A percentile compares a stretch with the other conserved stretches of the same genome.
phyloP scores from a whole-genome alignment of 371 early-diverging fungal genomes.

The Umbelopsis sp. region DNA sequence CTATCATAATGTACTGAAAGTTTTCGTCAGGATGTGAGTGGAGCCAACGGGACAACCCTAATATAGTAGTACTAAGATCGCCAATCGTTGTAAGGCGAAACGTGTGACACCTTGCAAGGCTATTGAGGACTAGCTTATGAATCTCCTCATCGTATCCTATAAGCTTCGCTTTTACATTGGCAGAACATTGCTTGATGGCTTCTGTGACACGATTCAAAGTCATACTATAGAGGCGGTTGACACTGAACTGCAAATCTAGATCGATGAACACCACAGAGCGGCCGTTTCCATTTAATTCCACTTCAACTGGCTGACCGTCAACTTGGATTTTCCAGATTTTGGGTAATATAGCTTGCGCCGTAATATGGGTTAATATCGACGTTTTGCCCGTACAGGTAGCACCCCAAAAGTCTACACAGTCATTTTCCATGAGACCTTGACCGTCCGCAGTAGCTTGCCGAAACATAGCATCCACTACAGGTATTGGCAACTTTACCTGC shows the following conservation, averaged over 20 bases:
- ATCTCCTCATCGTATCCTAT: neutral
- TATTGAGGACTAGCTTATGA: neutral
- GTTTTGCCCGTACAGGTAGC: neutral
- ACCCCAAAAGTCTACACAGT: neutral
- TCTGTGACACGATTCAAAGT: neutral
- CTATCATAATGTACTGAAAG: slow-evolving; percentile 1
- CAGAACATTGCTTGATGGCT: neutral
- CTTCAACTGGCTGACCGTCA: neutral
- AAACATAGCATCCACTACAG: slow-evolving; percentile 21
- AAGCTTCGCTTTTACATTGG: neutral
- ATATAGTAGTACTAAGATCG: neutral
- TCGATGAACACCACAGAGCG: neutral
- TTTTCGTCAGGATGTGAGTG: slow-evolving; percentile 1
- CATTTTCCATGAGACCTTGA: neutral
- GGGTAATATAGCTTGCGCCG: neutral
- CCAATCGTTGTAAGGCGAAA: neutral
- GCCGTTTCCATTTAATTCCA: neutral
- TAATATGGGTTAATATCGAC: neutral
- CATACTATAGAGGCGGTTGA: neutral
- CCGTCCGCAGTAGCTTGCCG: neutral
- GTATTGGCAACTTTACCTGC: slow-evolving; percentile 6
- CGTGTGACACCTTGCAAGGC: slow-evolving; percentile 1
- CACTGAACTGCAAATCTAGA: slow-evolving; percentile 5
- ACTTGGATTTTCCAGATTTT: neutral
- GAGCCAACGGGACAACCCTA: neutral